Evolutionary conservation across 106 monocot species (phyloP), one percentile per base, ranked within the genome.

Genomic region (Xerophyta viscosa): DNA sequence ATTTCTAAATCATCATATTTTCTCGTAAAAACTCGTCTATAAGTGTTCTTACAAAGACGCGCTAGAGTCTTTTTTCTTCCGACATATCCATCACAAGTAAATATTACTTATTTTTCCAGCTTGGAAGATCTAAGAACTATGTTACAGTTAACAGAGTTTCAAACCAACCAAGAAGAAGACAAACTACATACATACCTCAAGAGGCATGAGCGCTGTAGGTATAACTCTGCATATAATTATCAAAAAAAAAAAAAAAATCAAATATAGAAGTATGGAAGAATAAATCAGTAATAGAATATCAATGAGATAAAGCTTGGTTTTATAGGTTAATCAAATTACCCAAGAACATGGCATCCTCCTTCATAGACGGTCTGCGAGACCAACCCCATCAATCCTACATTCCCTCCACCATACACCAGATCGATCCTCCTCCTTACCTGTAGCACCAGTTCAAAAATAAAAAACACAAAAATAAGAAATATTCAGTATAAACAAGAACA

Each of bases 341-440:
- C 84, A 63, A 84, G 70, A 60, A 90, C 90, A 77, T 84, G 65
- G 41, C 84, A 77, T 14, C 84, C 84, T 37, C 84, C 84, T 64
- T 69, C 74, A 66, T 63, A 49, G 45, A 90, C 90, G n/a, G 84
- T 71, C 46, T 70, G 73, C 21, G 90, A 80, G 55, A 90, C 74
- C 62, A 84, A 59, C 43, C 84, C 90, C 90, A 84, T 90, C 54
- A 90, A 68, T 36, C 84, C 90, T 56, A 74, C 74, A 47, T 80
- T 90, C 27, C 90, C 90, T 14, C 90, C 90, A 52, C 90, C 90
- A 64, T 90, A 90, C 48, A 90, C 73, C 62, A 90, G 68, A 71
- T 81, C 62, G 39, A 91, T 91, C 33, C 58, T 74, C 56, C 81
- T 81, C 43, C 56, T 57, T 53, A 91, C 90, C 90, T 91, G 68